Base-by-base conservation (phyloP, 805 yeast genomes). In the Hermanozyma aechmeae region DNA sequence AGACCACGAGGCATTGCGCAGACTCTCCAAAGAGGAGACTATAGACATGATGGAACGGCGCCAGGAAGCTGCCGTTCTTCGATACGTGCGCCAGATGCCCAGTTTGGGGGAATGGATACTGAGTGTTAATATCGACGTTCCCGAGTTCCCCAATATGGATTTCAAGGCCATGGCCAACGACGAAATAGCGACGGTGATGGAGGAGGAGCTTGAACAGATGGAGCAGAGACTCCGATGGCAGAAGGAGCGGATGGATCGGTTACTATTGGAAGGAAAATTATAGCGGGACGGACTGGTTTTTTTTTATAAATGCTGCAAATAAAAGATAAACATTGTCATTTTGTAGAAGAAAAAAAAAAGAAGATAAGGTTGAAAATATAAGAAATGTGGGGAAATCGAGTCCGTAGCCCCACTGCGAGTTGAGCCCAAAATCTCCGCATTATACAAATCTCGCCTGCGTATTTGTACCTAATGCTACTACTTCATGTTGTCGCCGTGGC, bases 11-110 rank as follows among this genome's bases (percentile, higher is more conserved):
- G n/a, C n/a, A n/a, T 17, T 24, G 20, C 28, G 28, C 15, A 23
- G 26, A 1, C 29, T 30, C 21, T 25, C 32, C 13, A 31, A 27
- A 6, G 77, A 68, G 16, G 69, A 71, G 36, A 58, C 71, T 13
- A 65, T 74, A 22, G 76, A 74, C 44, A 46, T 64, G 20, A 71
- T 79, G 76, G 87, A 79, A 42, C 62, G 75, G 29, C 85, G 79
- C 51, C 86, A 79, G 48, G 87, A 79, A 44, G 83, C 81, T 3
- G 75, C 78, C 15, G 86, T 79, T 13, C 55, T 78, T 44, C 70
- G 67, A 47, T 55, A 79, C 24, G 77, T 76, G 73, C 66, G 69
- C 30, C 84, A 79, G 45, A 76, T 79, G 20, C 60, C 59, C 15
- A 33, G 39, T 5, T 50, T 79, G 35, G 70, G 16, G 11, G 8